Evolutionary conservation across 306 rosid species (phyloP), one percentile per base, ranked within the genome.

Genomic region (Sphenostylis stenocarpa): DNA sequence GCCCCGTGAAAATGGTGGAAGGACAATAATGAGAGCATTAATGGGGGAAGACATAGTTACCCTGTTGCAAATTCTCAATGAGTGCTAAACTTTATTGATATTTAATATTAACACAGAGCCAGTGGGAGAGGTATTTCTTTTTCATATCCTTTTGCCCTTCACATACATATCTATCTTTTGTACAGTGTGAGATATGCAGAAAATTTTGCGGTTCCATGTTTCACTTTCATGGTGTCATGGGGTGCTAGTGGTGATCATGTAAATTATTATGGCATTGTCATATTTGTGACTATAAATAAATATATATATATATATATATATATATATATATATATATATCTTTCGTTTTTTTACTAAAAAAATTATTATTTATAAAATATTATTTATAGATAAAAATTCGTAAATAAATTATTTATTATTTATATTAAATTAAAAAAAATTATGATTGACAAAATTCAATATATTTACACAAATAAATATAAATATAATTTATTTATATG

Each of bases 171-270:
- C 12, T 31, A 26, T 26, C 17, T 26, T 56, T 57, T 70, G 20
- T 70, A 55, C 16, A 41, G 51, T 45, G 38, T 76, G 61, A 20
- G 49, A 70, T 53, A 6, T 16, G 44, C 72, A 24, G 64, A 60
- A 78, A 58, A 33, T 48, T 36, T 49, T 70, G 34, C 3, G 2
- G 36, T 47, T 36, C 65, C 34, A 1, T 49, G 31, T 65, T 76
- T 64, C 64, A 64, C 41, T 64, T 64, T 34, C 82, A 28, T 67
- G 55, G 47, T 77, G 67, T 41, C 48, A 64, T 23, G 13, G 13
- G 75, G 38, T 44, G 28, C 47, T 21, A 31, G 58, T 63, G n/a
- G 17, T 38, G 43, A 38, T 63, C 26, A 34, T 63, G 23, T 63
- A 17, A n/a, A 36, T 11, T 36, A 11, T 39, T 43, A 11, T 52